Evolutionary conservation across 257 asterid species (phyloP).

Genomic region (Capsicum chinense): DNA sequence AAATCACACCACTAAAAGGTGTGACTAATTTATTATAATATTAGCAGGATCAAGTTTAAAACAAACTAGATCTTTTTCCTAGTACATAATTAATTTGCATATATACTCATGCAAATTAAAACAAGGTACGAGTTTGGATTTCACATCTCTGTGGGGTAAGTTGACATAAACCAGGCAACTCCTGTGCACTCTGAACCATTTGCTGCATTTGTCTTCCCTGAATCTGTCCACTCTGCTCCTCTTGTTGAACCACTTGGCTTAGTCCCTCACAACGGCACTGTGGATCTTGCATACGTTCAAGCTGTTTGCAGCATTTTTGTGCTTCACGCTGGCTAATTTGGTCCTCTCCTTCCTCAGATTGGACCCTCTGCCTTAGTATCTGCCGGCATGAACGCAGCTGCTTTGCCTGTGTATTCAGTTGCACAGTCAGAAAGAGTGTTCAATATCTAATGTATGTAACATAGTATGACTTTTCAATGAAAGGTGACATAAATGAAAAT

Average conservation of each 20-base stretch:
- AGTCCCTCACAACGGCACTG: constrained; percentile 55
- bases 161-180: constrained; percentile 54
- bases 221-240: constrained; percentile 31
- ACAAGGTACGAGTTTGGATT: not conserved
- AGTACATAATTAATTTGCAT: no score
- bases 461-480: no score
- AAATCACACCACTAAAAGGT: not conserved
- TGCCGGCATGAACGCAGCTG: constrained; percentile 44
- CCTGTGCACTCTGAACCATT: constrained; percentile 52
- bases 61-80: not conserved
- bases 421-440: no score
- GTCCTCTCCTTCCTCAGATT: not conserved
- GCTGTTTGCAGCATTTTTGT: constrained; percentile 52
- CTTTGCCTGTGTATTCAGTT: constrained; percentile 24
- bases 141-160: constrained; percentile 44
- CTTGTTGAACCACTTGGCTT: constrained; percentile 38
- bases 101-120: not conserved
- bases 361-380: constrained; percentile 47
- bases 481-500: no score
- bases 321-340: not conserved
- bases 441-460: no score
- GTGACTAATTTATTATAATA: not conserved
- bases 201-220: constrained; percentile 45
- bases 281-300: constrained; percentile 39
- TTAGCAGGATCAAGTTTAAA: not conserved